Base-by-base conservation (phyloP, 176 grass and related monocot genomes). In the Chloris gayana region DNA sequence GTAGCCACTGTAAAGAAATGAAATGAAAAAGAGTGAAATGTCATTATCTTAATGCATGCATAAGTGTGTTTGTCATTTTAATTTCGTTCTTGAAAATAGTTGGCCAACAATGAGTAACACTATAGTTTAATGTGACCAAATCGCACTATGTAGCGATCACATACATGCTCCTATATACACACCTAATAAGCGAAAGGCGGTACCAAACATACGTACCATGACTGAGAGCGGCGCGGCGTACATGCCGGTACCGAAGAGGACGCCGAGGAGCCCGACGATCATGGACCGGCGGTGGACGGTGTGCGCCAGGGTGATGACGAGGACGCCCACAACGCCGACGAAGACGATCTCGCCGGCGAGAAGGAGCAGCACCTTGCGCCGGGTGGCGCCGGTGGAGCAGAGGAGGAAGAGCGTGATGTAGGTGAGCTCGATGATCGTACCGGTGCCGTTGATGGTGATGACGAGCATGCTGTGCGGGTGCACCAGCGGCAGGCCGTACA, bases 381-480 rank as follows among this genome's bases (percentile, higher is more conserved):
- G 82, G 21, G 62, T 74, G 18, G 72, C 31, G 15, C 90, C 87
- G 29, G 27, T 38, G 10, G 96, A 93, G 90, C 67, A 99, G 74
- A 88, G 41, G 56, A 95, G 79, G 88, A 95, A 99, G 74, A 99
- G 90, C 2, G 88, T 19, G 34, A 99, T 45, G 82, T 95, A 99
- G 70, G 90, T 27, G 45, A 99, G 84, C 90, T 99, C 92, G 65
- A 99, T 95, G 47, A 38, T 58, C 79, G 89, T 82, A 62, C 96
- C 96, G 56, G 92, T 88, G 66, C 92, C 96, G 58, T 99, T 99
- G 75, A 99, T 99, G 79, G 96, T 99, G 69, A 99, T 89, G 31
- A 99, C 93, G 4, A 99, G 92, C 77, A 86, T 91, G 82, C 96
- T 99, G 82, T 99, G 81, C 14, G 92, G 96, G 90, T 99, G 96